Conservation (phyloP, 768 basidiomycete genomes). For the Tubosaeta sp. region DNA sequence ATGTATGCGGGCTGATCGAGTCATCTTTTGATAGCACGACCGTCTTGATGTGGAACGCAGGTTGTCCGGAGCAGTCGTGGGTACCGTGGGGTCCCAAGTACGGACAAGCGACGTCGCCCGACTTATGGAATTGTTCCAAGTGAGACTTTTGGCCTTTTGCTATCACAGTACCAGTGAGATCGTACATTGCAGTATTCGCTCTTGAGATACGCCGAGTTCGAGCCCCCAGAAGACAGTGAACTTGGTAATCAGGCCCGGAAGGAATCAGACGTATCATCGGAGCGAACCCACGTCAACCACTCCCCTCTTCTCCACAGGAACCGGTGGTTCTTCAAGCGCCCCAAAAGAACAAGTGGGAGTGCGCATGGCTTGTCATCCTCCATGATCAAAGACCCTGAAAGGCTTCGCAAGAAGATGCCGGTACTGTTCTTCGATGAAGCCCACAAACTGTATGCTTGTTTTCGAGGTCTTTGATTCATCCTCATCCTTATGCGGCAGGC, state of each 20-base stretch:
- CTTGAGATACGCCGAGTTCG: conserved; percentile 69
- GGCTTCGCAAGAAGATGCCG: conserved; percentile 61
- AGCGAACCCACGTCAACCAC: conserved; percentile 39
- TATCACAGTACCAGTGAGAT: background rate
- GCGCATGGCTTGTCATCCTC: conserved; percentile 32
- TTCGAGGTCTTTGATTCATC: background rate
- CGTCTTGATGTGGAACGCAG: conserved; percentile 69
- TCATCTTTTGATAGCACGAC: conserved; percentile 52
- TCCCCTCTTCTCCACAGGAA: conserved; percentile 25
- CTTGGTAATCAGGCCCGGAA: conserved; percentile 23
- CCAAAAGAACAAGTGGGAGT: conserved; percentile 23
- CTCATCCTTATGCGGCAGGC: conserved; percentile 38
- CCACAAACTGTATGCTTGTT: conserved; percentile 61
- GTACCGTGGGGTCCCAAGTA: conserved; percentile 45
- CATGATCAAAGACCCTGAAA: conserved; percentile 30
- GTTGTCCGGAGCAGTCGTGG: conserved; percentile 40
- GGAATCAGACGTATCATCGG: conserved; percentile 35
- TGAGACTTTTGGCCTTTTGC: conserved; percentile 18
- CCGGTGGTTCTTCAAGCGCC: conserved; percentile 28
- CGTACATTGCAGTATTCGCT: conserved; percentile 50
- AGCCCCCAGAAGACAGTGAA: conserved; percentile 36
- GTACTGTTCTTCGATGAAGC: conserved; percentile 85
- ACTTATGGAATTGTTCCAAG: conserved; percentile 83
- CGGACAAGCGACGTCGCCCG: conserved; percentile 78
- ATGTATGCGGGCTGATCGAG: conserved; percentile 1